Base-by-base conservation (phyloP, 2,329 filamentous ascomycete species). In the Talaromyces sp. region DNA sequence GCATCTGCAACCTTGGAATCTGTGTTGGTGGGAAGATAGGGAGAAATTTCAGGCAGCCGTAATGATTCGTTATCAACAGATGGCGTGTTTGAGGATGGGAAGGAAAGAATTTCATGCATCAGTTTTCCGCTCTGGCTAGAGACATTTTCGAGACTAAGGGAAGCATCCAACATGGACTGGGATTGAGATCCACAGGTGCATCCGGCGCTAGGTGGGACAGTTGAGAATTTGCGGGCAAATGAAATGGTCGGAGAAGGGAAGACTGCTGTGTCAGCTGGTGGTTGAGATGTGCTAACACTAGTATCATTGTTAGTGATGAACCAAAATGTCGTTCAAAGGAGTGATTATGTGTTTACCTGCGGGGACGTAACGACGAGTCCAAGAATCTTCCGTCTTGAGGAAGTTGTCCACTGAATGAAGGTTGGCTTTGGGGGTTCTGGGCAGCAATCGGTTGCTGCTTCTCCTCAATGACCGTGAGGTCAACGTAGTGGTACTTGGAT, bases 401-500 rank as follows among this genome's bases (percentile, higher is more conserved):
- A 41, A 64, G 49, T 24, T 68, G 51, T 8, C 62, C 62, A 41
- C 64, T 67, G 19, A 65, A 32, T 35, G 66, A 68, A 17, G 66
- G 62, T 43, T 68, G 63, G 13, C 68, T 60, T 52, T 71, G 70
- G 5, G 68, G 63, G 19, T 66, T 70, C 51, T 71, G 62, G 38
- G 29, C 55, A 8, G 67, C 62, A 7, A 64, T 70, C 55, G 75
- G 73, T 60, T 75, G 72, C 58, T 75, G 73, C 60, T 78, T 76
- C 62, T 78, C 76, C 60, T 78, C 76, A 29, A 78, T 76, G 50
- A 81, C 74, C 2, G 78, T 78, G 61, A 81, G 68, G 64, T 81
- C 79, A 54, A 81, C 79, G 63, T 99, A 99, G 75, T 99, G 95
- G 74, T 99, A 99, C 73, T 99, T 99, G 14, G 95, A 99, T 78